Evolutionary conservation across 2,329 filamentous ascomycete species (phyloP).

Genomic region (Sporothrix phasma): DNA sequence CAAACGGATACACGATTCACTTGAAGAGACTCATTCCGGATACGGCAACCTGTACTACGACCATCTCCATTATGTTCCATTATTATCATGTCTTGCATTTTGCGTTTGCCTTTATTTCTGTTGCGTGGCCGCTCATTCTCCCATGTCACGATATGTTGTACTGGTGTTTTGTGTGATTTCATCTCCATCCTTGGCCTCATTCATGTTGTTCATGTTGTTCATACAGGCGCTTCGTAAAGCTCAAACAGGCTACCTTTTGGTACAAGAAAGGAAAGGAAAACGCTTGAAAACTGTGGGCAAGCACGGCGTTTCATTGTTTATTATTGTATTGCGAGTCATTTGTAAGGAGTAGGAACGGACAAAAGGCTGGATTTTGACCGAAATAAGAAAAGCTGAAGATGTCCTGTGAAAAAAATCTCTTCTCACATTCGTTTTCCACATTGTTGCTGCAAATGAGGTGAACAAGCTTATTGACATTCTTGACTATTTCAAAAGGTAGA

Average conservation of each 20-base stretch:
- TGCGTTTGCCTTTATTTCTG: not conserved
- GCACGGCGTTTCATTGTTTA: constrained; percentile 8
- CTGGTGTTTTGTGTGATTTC: not conserved
- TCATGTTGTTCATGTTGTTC: not conserved
- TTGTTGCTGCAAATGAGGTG: too few relatives aligned
- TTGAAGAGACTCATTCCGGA: not conserved
- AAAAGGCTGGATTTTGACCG: not conserved
- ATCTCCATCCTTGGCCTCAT: not conserved
- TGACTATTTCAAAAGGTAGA: too few relatives aligned
- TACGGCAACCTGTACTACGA: constrained; percentile 13
- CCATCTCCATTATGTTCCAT: constrained; percentile 14
- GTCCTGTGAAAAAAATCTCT: not conserved
- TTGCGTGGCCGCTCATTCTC: not conserved
- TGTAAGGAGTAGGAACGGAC: constrained; percentile 2
- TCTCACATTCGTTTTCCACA: not conserved
- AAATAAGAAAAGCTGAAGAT: not conserved
- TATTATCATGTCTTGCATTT: not conserved
- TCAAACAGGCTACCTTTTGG: not conserved
- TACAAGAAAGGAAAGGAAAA: not conserved
- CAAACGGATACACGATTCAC: not conserved
- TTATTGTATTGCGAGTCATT: not conserved
- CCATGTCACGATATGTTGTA: constrained; percentile 4
- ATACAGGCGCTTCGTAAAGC: not conserved
- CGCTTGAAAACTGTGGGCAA: not conserved
- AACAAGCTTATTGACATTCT: too few relatives aligned